These are phyloP conservation scores for Stentor coeruleus DNA, from an alignment of 73 alveolate genomes.

Conservation along the genomic window DNA sequence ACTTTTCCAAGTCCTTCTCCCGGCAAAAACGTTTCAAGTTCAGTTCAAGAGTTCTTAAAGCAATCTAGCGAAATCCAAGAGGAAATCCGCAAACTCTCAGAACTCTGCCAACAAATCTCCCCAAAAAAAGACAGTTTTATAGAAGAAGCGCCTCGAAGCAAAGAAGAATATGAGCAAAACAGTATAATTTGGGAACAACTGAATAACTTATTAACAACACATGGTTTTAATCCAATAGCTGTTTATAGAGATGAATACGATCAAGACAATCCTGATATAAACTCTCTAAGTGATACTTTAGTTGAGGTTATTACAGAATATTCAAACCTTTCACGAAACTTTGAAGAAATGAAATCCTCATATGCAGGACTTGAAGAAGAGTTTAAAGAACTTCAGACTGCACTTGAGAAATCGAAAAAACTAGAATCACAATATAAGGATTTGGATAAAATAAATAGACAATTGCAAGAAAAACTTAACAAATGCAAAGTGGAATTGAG, in stretches of 20 bases:
- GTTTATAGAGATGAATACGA: background rate
- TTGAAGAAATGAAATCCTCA: background rate
- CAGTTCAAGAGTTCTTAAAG: constrained; percentile 17
- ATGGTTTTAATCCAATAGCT: background rate
- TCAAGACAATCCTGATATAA: background rate
- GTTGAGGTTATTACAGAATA: background rate
- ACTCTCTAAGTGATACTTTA: background rate
- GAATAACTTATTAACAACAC: background rate
- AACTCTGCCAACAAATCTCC: constrained; percentile 15
- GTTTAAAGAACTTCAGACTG: background rate
- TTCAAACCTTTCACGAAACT: background rate
- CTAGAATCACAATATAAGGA: background rate
- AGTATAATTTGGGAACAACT: background rate
- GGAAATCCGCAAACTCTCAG: constrained; percentile 22
- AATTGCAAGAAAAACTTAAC: constrained; percentile 15
- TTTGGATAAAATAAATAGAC: background rate
- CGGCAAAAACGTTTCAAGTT: background rate
- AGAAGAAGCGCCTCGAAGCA: constrained; percentile 4
- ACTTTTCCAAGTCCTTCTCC: constrained; percentile 4
- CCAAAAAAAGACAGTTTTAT: constrained; percentile 14
- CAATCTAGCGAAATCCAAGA: constrained; percentile 22
- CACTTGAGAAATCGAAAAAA: background rate
- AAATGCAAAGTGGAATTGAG: background rate
- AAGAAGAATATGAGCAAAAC: background rate
- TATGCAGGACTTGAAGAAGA: background rate